phyloP scores from a whole-genome alignment of 352 stramenopile genomes.

The Thraustochytrium sp. region DNA sequence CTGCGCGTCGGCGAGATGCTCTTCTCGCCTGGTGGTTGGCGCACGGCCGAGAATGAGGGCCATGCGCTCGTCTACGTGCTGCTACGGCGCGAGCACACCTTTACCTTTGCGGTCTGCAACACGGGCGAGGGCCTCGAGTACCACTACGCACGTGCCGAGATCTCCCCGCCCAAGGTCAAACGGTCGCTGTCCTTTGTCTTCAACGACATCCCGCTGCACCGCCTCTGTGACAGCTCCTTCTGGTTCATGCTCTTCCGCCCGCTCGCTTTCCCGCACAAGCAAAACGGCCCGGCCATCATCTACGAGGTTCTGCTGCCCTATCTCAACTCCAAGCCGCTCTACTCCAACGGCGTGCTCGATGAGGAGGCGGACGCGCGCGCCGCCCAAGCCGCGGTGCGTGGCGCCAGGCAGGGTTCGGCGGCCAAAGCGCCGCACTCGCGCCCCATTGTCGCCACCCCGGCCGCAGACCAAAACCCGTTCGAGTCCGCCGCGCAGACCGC shows the following conservation, averaged over 20 bases:
- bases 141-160: slow-evolving; percentile 26
- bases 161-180: slow-evolving; percentile 21
- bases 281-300: slow-evolving; percentile 48
- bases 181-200: slow-evolving; percentile 24
- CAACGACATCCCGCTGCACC: slow-evolving; percentile 48
- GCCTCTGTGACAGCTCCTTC: slow-evolving; percentile 53
- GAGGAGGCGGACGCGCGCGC: background rate
- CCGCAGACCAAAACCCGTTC: slow-evolving; percentile 20
- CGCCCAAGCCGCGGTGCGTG: background rate
- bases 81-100: background rate
- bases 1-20: slow-evolving; percentile 25
- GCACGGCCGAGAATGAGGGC: background rate
- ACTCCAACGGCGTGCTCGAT: slow-evolving; percentile 47
- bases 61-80: slow-evolving; percentile 40
- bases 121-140: slow-evolving; percentile 41
- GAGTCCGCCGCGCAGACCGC: background rate
- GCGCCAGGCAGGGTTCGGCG: too few species aligned
- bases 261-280: slow-evolving; percentile 46
- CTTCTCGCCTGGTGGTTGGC: slow-evolving; percentile 35
- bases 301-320: slow-evolving; percentile 58
- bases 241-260: slow-evolving; percentile 55
- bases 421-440: too few species aligned
- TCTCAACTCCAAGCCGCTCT: slow-evolving; percentile 52
- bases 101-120: slow-evolving; percentile 40
- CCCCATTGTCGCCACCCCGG: background rate